Evolutionary conservation across 208 protist genomes (phyloP).

Genomic region (Leishmania mexicana): DNA sequence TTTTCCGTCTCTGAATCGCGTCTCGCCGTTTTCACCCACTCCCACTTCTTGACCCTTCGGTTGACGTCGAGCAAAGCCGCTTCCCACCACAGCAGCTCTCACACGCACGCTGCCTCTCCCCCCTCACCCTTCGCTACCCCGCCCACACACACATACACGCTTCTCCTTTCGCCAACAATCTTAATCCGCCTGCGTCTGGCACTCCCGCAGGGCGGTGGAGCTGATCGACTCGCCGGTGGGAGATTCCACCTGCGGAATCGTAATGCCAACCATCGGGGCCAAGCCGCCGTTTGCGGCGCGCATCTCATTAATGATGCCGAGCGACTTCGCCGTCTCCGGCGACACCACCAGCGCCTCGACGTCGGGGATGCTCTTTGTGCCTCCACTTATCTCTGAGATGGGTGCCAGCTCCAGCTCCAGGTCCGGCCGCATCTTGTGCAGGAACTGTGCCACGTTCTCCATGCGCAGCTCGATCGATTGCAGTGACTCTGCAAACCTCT

Average conservation of each 20-base stretch:
- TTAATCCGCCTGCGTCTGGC: neutral
- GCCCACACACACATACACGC: no score
- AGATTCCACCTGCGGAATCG: slow-evolving; percentile 67
- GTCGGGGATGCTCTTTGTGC: slow-evolving; percentile 60
- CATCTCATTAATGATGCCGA: slow-evolving; percentile 68
- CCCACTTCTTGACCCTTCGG: no score
- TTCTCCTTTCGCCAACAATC: neutral
- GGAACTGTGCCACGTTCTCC: slow-evolving; percentile 47
- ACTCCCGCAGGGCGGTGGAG: slow-evolving; percentile 68
- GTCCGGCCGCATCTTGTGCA: slow-evolving; percentile 57
- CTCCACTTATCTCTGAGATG: slow-evolving; percentile 72
- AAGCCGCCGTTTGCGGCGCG: slow-evolving; percentile 51
- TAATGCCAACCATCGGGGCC: slow-evolving; percentile 48
- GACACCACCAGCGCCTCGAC: slow-evolving; percentile 83
- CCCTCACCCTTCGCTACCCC: neutral
- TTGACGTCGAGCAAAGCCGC: no score
- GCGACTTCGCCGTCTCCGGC: slow-evolving; percentile 66
- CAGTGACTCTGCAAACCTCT: slow-evolving; percentile 67
- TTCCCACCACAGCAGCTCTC: neutral
- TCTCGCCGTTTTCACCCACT: no score
- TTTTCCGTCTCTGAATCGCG: no score
- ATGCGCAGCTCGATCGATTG: slow-evolving; percentile 71
- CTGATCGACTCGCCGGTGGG: slow-evolving; percentile 50
- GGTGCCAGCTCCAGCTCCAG: slow-evolving; percentile 61
- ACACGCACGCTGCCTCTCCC: neutral